These are phyloP conservation scores for Lomentospora prolificans DNA, from an alignment of 2,329 filamentous ascomycete species.

Conservation along the genomic window DNA sequence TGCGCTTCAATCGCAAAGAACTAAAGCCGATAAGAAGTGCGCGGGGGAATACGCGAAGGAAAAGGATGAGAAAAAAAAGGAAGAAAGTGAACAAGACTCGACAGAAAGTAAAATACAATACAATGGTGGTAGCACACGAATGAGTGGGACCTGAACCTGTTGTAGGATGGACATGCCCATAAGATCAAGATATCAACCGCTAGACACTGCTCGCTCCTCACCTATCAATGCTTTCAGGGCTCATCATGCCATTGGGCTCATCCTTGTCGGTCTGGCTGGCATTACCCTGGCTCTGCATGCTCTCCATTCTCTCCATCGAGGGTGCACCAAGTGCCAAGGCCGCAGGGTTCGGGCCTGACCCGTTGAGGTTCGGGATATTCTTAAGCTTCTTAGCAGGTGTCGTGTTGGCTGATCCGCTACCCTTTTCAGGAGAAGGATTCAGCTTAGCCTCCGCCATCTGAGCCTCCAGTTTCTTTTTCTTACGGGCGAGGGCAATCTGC, in stretches of 20 bases:
- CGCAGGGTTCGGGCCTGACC: conserved; percentile 27
- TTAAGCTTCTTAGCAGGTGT: conserved; percentile 46
- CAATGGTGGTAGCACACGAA: conserved; percentile 2
- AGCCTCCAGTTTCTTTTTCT: conserved; percentile 71
- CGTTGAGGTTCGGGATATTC: conserved; percentile 20
- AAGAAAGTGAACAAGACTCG: background rate
- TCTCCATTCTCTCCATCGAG: conserved; percentile 50
- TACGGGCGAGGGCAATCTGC: conserved; percentile 75
- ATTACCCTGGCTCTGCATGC: conserved; percentile 46
- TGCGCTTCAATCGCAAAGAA: too few relatives aligned
- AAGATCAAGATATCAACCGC: background rate
- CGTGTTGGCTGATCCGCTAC: conserved; percentile 20
- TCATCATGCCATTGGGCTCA: conserved; percentile 68
- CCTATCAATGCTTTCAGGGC: conserved; percentile 62
- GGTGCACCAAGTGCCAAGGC: conserved; percentile 28
- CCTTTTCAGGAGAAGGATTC: conserved; percentile 25
- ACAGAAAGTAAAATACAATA: conserved; percentile 3
- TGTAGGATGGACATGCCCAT: background rate
- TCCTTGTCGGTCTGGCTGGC: conserved; percentile 60
- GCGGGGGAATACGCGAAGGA: background rate
- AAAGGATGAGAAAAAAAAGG: background rate
- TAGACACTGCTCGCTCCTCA: background rate
- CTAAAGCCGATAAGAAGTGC: too few relatives aligned
- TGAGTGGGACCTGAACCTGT: background rate
- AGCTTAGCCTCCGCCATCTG: conserved; percentile 40